phyloP scores from a whole-genome alignment of 768 basidiomycete species.

The Phallus indusiatus region DNA sequence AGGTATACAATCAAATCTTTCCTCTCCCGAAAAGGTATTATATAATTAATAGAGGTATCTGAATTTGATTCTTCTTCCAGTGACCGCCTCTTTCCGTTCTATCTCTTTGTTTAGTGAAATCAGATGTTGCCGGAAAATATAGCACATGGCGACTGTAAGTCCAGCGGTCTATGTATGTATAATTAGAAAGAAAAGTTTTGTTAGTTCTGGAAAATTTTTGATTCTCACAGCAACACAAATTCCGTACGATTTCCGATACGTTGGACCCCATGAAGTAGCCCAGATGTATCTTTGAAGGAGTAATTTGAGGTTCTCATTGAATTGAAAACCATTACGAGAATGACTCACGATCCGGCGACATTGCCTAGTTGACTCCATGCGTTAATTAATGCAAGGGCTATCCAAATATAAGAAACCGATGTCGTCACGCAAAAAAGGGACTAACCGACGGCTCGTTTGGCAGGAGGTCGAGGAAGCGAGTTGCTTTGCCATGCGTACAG shows the following conservation, averaged over 20 bases:
- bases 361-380: slow-evolving; percentile 36
- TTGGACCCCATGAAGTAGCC: slow-evolving; percentile 17
- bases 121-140: slow-evolving; percentile 15
- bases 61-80: background rate
- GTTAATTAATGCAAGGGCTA: slow-evolving; percentile 28
- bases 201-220: background rate
- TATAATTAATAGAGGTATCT: slow-evolving; percentile 6
- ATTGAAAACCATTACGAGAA: background rate
- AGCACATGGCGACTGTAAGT: slow-evolving; percentile 21
- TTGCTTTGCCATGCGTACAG: slow-evolving; percentile 26
- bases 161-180: slow-evolving; percentile 23
- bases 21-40: background rate
- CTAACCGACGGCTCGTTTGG: slow-evolving; percentile 27
- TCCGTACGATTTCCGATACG: slow-evolving; percentile 25
- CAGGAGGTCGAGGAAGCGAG: slow-evolving; percentile 34
- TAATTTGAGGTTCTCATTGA: background rate
- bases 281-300: slow-evolving; percentile 11
- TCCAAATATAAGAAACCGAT: background rate
- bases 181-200: background rate
- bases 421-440: background rate
- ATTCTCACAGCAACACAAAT: slow-evolving; percentile 25
- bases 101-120: slow-evolving; percentile 12
- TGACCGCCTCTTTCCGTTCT: slow-evolving; percentile 3
- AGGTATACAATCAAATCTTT: background rate
- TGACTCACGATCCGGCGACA: slow-evolving; percentile 30